Evolutionary conservation across 1,284 basidiomycete genomes (phyloP).

Genomic region (Puccinia triticina): DNA sequence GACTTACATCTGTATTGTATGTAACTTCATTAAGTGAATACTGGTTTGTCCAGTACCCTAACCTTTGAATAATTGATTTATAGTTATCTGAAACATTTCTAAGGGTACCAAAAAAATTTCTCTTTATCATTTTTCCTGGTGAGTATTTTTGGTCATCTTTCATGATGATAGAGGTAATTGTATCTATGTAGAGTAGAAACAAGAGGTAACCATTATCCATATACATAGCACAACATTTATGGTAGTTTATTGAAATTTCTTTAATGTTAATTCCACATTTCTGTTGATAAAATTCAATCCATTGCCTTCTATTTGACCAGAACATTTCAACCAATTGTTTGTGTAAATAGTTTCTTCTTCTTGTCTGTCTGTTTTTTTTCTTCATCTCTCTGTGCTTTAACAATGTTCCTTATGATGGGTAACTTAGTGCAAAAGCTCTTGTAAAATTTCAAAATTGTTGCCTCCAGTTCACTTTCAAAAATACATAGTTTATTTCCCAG

Average conservation of each 20-base stretch:
- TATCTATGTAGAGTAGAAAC: neutral
- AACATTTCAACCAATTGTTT: neutral
- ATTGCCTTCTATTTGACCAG: neutral
- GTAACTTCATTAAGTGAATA: too few species aligned
- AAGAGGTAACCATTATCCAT: neutral
- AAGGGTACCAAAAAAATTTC: too few species aligned
- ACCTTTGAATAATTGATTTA: too few species aligned
- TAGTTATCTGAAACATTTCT: too few species aligned
- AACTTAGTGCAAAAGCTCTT: neutral
- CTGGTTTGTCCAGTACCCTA: too few species aligned
- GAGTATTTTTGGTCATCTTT: neutral
- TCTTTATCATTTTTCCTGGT: too few species aligned
- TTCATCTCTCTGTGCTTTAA: neutral
- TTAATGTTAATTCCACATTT: neutral
- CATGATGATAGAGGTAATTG: neutral
- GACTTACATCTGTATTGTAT: too few species aligned
- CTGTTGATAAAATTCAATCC: neutral
- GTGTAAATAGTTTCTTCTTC: neutral
- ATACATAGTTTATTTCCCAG: neutral
- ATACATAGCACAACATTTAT: neutral
- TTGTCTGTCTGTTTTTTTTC: neutral
- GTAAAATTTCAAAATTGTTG: neutral
- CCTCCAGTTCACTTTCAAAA: neutral
- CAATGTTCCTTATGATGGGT: too few species aligned
- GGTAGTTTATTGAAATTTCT: neutral